Conservation (phyloP, 1,284 basidiomycete species). For the Sanghuangporus sanghuang region DNA sequence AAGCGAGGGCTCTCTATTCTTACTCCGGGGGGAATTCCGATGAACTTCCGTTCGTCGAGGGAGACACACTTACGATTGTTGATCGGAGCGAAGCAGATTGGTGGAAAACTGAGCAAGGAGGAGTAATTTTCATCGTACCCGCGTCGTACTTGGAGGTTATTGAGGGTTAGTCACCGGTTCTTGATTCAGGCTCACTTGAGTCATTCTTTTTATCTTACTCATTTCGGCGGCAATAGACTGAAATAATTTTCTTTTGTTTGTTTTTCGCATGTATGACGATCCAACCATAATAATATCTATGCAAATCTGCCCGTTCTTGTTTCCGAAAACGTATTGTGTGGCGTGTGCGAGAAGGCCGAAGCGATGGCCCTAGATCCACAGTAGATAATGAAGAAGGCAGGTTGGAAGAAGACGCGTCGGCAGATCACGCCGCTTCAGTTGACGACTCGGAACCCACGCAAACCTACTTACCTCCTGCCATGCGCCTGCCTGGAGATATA, state of each 20-base stretch:
- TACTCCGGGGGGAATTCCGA: slow-evolving; percentile 70
- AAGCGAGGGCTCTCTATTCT: slow-evolving; percentile 75
- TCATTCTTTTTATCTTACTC: slow-evolving; percentile 49
- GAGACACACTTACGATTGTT: slow-evolving; percentile 71
- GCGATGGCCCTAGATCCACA: slow-evolving; percentile 4
- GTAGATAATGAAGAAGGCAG: slow-evolving; percentile 22
- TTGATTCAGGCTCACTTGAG: slow-evolving; percentile 38
- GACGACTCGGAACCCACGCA: background rate
- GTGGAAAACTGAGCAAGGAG: slow-evolving; percentile 89
- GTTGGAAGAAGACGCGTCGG: slow-evolving; percentile 18
- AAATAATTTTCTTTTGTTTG: slow-evolving; percentile 48
- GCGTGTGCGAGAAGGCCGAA: slow-evolving; percentile 1
- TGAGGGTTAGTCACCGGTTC: slow-evolving; percentile 72
- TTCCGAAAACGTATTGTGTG: background rate
- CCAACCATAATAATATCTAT: slow-evolving; percentile 23
- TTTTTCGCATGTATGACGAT: slow-evolving; percentile 38
- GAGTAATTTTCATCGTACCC: slow-evolving; percentile 83
- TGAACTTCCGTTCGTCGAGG: slow-evolving; percentile 79
- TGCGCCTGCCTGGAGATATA: slow-evolving; percentile 8
- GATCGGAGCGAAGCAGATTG: slow-evolving; percentile 81
- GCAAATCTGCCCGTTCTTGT: slow-evolving; percentile 19
- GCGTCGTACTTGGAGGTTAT: slow-evolving; percentile 81
- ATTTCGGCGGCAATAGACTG: slow-evolving; percentile 58
- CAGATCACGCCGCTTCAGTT: background rate
- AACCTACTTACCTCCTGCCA: background rate